Evolutionary conservation across 2,329 filamentous ascomycete genomes (phyloP), one percentile per base, ranked within the genome.

Genomic region (Hypoxylon rubiginosum): DNA sequence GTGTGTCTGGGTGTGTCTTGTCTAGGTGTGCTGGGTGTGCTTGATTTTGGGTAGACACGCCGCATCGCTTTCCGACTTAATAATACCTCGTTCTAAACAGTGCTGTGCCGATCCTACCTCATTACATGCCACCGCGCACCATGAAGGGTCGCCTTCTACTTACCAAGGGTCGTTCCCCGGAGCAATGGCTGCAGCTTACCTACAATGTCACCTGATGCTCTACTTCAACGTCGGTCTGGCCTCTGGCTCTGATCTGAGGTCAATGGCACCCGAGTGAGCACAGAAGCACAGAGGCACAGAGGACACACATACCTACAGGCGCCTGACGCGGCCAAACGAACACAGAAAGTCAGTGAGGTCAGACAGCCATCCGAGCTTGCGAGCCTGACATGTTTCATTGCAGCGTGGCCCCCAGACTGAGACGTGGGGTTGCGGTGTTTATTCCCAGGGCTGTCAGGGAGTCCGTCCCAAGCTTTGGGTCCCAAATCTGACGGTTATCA

Each of bases 381-480:
- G 57, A 28, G 58, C 39, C 43, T 48, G 57, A 53, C 50, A 43
- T 63, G 67, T 69, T 65, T 52, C 67, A 67, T 60, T 60, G 67
- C 64, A 67, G 60, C 39, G 11, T 43, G 49, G 5, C 30, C 34
- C 55, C 34, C 15, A 50, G 54, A 32, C 50, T 46, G 11, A 53
- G 24, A 41, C 67, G 64, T 69, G 67, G 64, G 64, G 61, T 63
- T 64, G 53, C 58, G 67, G 53, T 69, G 54, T 65, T 70, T 65
- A 65, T 61, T 59, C 32, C 67, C 58, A 51, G 64, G 17, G 30
- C 3, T 34, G 48, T 50, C n/a, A 34, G 39, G 48, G 55, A 43
- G 34, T 43, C 60, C 53, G 53, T 61, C 45, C 53, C 32, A 63
- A 45, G 49, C 45, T 61, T 58, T 45, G 50, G 59, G 26, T 39